These are phyloP conservation scores for Neonectria ditissima DNA, from an alignment of 2,329 filamentous ascomycete genomes.

Conservation along the genomic window DNA sequence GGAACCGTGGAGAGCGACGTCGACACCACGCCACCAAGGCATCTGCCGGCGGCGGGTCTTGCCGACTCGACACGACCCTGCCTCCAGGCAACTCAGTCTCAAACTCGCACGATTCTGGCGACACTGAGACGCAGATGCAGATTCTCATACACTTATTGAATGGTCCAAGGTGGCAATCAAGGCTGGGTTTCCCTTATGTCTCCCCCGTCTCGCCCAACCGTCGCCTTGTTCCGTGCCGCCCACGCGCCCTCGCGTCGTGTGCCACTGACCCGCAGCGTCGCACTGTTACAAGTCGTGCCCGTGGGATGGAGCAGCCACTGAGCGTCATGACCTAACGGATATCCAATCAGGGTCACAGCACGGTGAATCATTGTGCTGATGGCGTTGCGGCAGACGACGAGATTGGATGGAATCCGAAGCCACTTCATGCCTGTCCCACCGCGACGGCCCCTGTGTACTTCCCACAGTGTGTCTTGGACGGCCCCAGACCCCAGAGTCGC, in stretches of 20 bases:
- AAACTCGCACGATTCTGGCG: not conserved
- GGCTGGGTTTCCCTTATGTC: not conserved
- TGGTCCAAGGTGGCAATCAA: not conserved
- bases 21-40: conserved; percentile 7
- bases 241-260: not conserved
- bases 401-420: not conserved
- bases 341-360: not conserved
- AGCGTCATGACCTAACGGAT: not conserved
- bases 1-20: conserved; percentile 1
- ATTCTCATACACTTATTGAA: not conserved
- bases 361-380: not conserved
- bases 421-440: not conserved
- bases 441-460: not conserved
- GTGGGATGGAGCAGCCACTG: not conserved
- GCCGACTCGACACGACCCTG: conserved; percentile 5
- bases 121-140: not conserved
- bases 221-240: not conserved
- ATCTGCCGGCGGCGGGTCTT: conserved; percentile 4
- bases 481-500: not conserved
- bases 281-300: not conserved
- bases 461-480: not conserved
- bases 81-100: too few species aligned
- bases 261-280: not conserved
- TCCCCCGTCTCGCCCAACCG: not conserved
- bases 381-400: conserved; percentile 1